A percentile compares a stretch with the other conserved stretches of the same genome.
phyloP scores from a whole-genome alignment of 257 asterid species.

The Solanum ahanhuiri region DNA sequence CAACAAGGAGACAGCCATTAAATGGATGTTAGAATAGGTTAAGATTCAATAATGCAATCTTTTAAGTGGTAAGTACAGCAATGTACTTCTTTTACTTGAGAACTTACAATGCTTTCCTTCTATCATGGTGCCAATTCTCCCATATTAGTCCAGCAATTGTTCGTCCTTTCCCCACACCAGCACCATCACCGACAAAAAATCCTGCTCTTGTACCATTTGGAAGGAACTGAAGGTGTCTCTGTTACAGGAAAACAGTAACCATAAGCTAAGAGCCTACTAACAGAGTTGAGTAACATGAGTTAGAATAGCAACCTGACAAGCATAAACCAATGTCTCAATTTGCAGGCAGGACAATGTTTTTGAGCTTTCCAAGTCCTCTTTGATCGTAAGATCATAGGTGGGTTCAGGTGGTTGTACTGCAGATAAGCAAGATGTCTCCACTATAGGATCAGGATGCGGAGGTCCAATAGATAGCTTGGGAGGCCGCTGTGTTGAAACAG shows the following conservation, averaged over 20 bases:
- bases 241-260: slow-evolving; percentile 17
- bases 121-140: slow-evolving; percentile 92
- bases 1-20: background rate
- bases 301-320: slow-evolving; percentile 70
- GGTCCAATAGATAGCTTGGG: slow-evolving; percentile 80
- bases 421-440: slow-evolving; percentile 91
- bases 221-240: slow-evolving; percentile 95
- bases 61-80: background rate
- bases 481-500: slow-evolving; percentile 58
- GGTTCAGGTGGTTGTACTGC: slow-evolving; percentile 99
- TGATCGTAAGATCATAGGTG: slow-evolving; percentile 60
- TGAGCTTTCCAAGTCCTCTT: slow-evolving; percentile 67
- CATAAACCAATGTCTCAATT: slow-evolving; percentile 94
- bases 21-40: background rate
- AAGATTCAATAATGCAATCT: background rate
- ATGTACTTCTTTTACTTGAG: background rate
- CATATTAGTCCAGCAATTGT: slow-evolving; percentile 95
- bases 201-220: slow-evolving; percentile 87
- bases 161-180: slow-evolving; percentile 99
- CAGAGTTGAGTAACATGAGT: slow-evolving; percentile 1
- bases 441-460: slow-evolving; percentile 93
- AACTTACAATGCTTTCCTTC: slow-evolving; percentile 86
- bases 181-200: slow-evolving; percentile 98
- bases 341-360: slow-evolving; percentile 86
- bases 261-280: slow-evolving; percentile 8